Evolutionary conservation across 2,329 filamentous ascomycete genomes (phyloP).

Genomic region (Talaromyces sp.): DNA sequence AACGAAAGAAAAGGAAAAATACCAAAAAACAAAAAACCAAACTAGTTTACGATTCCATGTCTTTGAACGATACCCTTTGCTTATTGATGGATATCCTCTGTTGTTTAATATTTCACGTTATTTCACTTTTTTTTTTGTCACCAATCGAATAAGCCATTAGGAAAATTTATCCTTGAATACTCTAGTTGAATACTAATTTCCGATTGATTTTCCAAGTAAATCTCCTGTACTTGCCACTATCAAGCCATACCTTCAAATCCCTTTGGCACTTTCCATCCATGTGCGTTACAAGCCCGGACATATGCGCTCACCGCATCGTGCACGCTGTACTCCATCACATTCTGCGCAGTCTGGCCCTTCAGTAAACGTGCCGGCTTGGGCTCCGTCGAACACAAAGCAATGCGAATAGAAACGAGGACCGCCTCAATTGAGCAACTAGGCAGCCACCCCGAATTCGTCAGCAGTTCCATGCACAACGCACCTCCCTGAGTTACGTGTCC

Average conservation of each 20-base stretch:
- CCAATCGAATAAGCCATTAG: neutral
- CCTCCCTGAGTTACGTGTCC: conserved; percentile 82
- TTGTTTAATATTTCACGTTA: neutral
- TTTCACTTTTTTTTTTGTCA: neutral
- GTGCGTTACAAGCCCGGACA: conserved; percentile 58
- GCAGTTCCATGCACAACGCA: conserved; percentile 76
- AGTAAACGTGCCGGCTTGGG: conserved; percentile 65
- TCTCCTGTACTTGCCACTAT: neutral
- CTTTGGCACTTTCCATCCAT: conserved; percentile 68
- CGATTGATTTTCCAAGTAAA: neutral
- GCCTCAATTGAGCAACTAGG: conserved; percentile 69
- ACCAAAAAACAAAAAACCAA: neutral
- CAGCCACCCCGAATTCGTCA: conserved; percentile 80
- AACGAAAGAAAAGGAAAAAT: neutral
- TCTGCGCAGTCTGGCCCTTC: neutral
- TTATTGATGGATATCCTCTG: neutral
- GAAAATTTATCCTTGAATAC: neutral
- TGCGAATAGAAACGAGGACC: conserved; percentile 71
- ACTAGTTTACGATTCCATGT: neutral
- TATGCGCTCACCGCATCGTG: conserved; percentile 70
- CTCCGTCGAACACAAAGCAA: conserved; percentile 66
- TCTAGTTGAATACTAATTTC: neutral
- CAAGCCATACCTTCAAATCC: conserved; percentile 49
- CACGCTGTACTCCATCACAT: conserved; percentile 55
- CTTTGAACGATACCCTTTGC: neutral